Percentiles rank a stretch among this genome's conserved stretches.
These are phyloP conservation scores for Fraxinus angustifolia DNA, from an alignment of 305 asterid genomes.

Conservation along the genomic window DNA sequence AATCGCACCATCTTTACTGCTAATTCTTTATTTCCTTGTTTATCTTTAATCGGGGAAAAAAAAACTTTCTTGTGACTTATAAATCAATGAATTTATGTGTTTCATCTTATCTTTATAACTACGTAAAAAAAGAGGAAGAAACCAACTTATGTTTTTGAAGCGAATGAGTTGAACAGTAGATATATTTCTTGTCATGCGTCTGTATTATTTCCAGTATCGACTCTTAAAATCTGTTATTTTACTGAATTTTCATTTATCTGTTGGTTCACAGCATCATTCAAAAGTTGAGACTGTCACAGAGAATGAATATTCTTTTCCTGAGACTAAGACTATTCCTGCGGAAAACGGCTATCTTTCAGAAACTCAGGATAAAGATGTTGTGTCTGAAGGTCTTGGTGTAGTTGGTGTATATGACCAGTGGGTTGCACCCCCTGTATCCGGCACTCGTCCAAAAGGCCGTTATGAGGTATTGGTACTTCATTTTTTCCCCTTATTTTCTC, in stretches of 20 bases:
- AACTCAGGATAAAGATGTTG: conserved; percentile 75
- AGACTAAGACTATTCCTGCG: conserved; percentile 57
- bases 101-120: conserved; percentile 6
- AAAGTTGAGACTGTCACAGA: conserved; percentile 47
- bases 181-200: conserved; percentile 6
- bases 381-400: conserved; percentile 60
- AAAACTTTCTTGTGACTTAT: conserved; percentile 7
- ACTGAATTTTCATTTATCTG: conserved; percentile 21
- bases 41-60: neutral
- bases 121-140: neutral
- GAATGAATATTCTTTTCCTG: conserved; percentile 46
- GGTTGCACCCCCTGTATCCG: conserved; percentile 80
- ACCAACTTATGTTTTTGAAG: conserved; percentile 7
- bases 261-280: conserved; percentile 48
- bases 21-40: neutral
- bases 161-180: conserved; percentile 1
- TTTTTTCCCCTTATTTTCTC: conserved; percentile 11
- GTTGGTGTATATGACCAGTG: conserved; percentile 85
- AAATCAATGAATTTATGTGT: neutral
- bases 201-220: conserved; percentile 13
- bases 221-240: conserved; percentile 9
- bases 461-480: conserved; percentile 58
- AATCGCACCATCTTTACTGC: neutral
- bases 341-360: conserved; percentile 66
- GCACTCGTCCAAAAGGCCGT: conserved; percentile 69